Evolutionary conservation across 352 stramenopile species (phyloP).

Genomic region (Pythium angustatum): DNA sequence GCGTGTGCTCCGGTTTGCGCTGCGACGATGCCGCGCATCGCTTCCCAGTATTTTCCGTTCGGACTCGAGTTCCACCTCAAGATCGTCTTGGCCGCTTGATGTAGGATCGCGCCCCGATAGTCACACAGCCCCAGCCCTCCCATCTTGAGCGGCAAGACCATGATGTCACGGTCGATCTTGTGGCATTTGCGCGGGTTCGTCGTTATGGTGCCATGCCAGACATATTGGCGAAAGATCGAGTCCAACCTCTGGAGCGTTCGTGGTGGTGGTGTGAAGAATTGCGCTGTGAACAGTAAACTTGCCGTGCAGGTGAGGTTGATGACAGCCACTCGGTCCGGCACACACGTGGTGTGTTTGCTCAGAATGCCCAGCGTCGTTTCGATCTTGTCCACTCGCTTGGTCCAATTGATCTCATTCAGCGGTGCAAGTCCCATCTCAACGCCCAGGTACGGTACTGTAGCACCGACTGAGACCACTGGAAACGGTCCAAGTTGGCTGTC

Average conservation of each 20-base stretch:
- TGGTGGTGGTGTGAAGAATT: slow-evolving; percentile 11
- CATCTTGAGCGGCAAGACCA: not conserved
- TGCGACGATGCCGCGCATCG: no score
- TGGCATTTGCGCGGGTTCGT: not conserved
- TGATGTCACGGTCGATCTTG: slow-evolving; percentile 2
- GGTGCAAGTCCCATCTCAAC: slow-evolving; percentile 16
- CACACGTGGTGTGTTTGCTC: slow-evolving; percentile 2
- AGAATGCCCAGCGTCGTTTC: not conserved
- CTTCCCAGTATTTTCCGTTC: slow-evolving; percentile 23
- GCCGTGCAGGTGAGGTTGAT: not conserved
- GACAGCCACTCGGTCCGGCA: not conserved
- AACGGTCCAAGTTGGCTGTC: not conserved
- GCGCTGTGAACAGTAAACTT: slow-evolving; percentile 16
- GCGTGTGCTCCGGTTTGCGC: no score
- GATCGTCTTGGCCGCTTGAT: slow-evolving; percentile 3
- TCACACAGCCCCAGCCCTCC: not conserved
- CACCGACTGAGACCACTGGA: slow-evolving; percentile 3
- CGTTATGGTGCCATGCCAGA: slow-evolving; percentile 13
- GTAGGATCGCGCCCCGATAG: slow-evolving; percentile 7
- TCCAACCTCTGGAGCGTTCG: not conserved
- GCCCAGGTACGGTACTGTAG: slow-evolving; percentile 15
- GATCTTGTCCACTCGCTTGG: not conserved
- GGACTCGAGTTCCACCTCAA: not conserved
- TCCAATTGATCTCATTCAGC: not conserved
- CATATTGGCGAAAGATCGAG: not conserved